Conservation (phyloP, 257 asterid species). For the Eustoma russellianum region DNA sequence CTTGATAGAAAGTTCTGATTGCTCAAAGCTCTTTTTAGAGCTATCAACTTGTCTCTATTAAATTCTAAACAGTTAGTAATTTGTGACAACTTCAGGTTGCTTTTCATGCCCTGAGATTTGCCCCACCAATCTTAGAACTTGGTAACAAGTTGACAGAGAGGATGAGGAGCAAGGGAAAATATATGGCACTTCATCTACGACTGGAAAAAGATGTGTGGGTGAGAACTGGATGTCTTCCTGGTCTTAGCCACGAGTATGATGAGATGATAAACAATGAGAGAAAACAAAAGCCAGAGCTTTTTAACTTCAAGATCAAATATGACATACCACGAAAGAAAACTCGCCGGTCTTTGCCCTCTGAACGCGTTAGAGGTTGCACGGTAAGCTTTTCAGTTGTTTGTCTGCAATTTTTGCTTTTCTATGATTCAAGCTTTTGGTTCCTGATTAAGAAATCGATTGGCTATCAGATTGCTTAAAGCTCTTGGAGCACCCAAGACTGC, state of each 20-base stretch:
- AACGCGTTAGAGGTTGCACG: conserved; percentile 72
- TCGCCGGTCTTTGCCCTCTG: conserved; percentile 84
- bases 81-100: conserved; percentile 50
- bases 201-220: conserved; percentile 99
- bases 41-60: not conserved
- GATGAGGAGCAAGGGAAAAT: conserved; percentile 85
- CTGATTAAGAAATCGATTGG: not conserved
- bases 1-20: not conserved
- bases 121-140: conserved; percentile 50
- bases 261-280: conserved; percentile 68
- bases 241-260: conserved; percentile 48
- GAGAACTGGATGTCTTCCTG: conserved; percentile 91
- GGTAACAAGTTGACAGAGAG: conserved; percentile 67
- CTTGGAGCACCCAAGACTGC: conserved; percentile 72
- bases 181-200: conserved; percentile 81
- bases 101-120: conserved; percentile 68
- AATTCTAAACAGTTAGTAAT: not conserved
- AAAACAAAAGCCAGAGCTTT: conserved; percentile 47
- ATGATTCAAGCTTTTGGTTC: not conserved
- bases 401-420: not conserved
- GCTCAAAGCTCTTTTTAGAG: not conserved
- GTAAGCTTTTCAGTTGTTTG: conserved; percentile 7
- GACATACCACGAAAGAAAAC: conserved; percentile 72
- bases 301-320: conserved; percentile 77
- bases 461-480: conserved; percentile 71